A percentile compares a stretch with the other conserved stretches of the same genome.
Evolutionary conservation across 495 filamentous ascomycete species (phyloP).

Genomic region (Penicillium subrubescens): DNA sequence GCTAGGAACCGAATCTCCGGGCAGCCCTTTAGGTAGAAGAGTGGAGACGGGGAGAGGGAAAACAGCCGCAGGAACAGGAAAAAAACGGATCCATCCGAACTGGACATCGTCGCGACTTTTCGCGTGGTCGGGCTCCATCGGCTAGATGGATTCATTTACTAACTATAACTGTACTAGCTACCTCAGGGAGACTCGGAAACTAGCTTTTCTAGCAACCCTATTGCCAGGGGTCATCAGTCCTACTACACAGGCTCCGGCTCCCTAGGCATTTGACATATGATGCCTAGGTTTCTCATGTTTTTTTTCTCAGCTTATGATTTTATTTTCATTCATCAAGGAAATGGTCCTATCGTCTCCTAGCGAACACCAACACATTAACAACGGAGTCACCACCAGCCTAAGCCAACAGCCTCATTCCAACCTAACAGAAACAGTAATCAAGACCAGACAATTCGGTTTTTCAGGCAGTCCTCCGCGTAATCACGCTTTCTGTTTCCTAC

Average conservation of each 20-base stretch:
- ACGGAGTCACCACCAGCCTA: neutral
- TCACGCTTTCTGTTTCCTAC: slow-evolving; percentile 3
- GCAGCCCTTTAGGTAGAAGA: slow-evolving; percentile 22
- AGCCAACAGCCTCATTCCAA: neutral
- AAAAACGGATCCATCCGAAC: slow-evolving; percentile 33
- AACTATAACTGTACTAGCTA: slow-evolving; percentile 7
- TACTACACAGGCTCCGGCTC: no score
- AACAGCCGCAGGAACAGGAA: slow-evolving; percentile 35
- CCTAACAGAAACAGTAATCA: slow-evolving; percentile 16
- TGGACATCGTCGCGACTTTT: slow-evolving; percentile 15
- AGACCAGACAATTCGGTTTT: slow-evolving; percentile 25
- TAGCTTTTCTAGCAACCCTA: slow-evolving; percentile 12
- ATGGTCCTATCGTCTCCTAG: slow-evolving; percentile 10
- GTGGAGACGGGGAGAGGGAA: slow-evolving; percentile 23
- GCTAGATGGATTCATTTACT: slow-evolving; percentile 14
- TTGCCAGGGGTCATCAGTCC: slow-evolving; percentile 18
- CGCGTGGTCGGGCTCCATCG: slow-evolving; percentile 34
- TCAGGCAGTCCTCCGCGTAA: slow-evolving; percentile 21
- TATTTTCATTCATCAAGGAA: neutral
- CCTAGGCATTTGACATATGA: slow-evolving; percentile 25
- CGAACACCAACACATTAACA: slow-evolving; percentile 6
- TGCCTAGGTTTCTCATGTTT: slow-evolving; percentile 23
- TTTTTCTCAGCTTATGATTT: neutral
- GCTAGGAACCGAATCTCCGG: slow-evolving; percentile 33
- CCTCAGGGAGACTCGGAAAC: neutral